Percentiles rank a stretch among this genome's conserved stretches.
These are phyloP conservation scores for Trichoderma arundinaceum DNA, from an alignment of 2,329 filamentous ascomycete genomes.

Conservation along the genomic window DNA sequence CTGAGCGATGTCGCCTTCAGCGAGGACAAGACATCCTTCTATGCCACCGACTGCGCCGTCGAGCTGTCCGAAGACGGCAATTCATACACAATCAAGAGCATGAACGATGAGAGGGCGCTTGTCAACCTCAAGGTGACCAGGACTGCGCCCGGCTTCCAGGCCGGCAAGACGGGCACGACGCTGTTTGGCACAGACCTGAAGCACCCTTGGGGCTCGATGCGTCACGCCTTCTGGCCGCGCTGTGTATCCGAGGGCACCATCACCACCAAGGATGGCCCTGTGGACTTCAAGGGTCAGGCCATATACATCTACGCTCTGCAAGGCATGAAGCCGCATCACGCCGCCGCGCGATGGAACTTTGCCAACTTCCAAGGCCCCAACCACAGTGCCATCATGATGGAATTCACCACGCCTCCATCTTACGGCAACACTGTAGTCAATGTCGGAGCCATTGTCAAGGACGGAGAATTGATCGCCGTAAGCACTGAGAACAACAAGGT, in stretches of 20 bases:
- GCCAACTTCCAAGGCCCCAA: conserved; percentile 85
- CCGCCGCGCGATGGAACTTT: conserved; percentile 92
- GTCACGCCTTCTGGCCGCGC: conserved; percentile 93
- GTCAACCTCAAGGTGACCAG: conserved; percentile 86
- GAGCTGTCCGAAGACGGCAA: conserved; percentile 85
- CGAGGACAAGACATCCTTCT: conserved; percentile 81
- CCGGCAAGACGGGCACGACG: conserved; percentile 81
- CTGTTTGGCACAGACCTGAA: conserved; percentile 84
- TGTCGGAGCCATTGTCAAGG: conserved; percentile 81
- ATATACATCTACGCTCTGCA: conserved; percentile 86
- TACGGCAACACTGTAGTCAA: conserved; percentile 86
- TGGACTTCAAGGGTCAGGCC: conserved; percentile 81
- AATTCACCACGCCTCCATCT: conserved; percentile 90
- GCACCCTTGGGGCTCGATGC: conserved; percentile 90
- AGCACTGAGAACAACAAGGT: conserved; percentile 65
- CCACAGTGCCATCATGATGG: conserved; percentile 91
- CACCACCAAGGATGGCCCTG: conserved; percentile 77
- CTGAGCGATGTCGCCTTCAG: conserved; percentile 82
- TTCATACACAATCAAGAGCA: conserved; percentile 87
- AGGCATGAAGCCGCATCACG: conserved; percentile 99
- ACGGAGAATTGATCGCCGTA: conserved; percentile 78
- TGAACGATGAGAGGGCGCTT: conserved; percentile 77
- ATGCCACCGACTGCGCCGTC: conserved; percentile 82
- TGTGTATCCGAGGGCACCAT: conserved; percentile 83
- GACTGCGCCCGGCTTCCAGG: conserved; percentile 79